These are phyloP conservation scores for Trichoderma sp. DNA, from an alignment of 2,329 filamentous ascomycete genomes.

Conservation along the genomic window DNA sequence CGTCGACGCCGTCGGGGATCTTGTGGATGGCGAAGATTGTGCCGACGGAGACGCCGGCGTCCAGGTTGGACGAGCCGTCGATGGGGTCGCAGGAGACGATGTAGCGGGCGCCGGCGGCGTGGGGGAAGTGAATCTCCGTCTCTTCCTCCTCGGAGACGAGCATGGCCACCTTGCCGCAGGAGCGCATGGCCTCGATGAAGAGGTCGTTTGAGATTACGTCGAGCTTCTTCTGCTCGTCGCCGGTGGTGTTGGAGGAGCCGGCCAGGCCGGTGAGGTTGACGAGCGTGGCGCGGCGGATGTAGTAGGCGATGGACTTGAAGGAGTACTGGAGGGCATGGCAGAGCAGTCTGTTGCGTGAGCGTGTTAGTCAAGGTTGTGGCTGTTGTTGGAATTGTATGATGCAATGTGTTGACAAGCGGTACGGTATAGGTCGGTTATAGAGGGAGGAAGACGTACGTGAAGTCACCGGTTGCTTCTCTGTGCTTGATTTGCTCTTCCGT, in stretches of 20 bases:
- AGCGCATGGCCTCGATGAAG: slow-evolving; percentile 93
- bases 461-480: slow-evolving; percentile 94
- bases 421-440: no score
- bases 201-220: slow-evolving; percentile 98
- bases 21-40: slow-evolving; percentile 97
- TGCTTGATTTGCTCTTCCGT: slow-evolving; percentile 95
- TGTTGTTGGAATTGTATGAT: no score
- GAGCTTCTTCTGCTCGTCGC: slow-evolving; percentile 99
- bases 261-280: slow-evolving; percentile 96
- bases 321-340: slow-evolving; percentile 98
- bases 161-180: slow-evolving; percentile 84
- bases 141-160: slow-evolving; percentile 99
- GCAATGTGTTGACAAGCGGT: no score
- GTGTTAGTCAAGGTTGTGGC: not conserved
- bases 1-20: slow-evolving; percentile 73
- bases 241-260: slow-evolving; percentile 90
- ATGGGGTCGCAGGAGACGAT: slow-evolving; percentile 97
- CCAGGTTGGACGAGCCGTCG: slow-evolving; percentile 95
- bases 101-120: slow-evolving; percentile 76
- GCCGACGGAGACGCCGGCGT: slow-evolving; percentile 95
- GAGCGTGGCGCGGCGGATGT: slow-evolving; percentile 92
- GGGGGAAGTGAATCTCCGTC: slow-evolving; percentile 82
- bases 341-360: slow-evolving; percentile 65
- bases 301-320: slow-evolving; percentile 99
- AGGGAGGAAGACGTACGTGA: slow-evolving; percentile 68